Evolutionary conservation across 768 basidiomycete genomes (phyloP).

Genomic region (Kwoniella shandongensis): DNA sequence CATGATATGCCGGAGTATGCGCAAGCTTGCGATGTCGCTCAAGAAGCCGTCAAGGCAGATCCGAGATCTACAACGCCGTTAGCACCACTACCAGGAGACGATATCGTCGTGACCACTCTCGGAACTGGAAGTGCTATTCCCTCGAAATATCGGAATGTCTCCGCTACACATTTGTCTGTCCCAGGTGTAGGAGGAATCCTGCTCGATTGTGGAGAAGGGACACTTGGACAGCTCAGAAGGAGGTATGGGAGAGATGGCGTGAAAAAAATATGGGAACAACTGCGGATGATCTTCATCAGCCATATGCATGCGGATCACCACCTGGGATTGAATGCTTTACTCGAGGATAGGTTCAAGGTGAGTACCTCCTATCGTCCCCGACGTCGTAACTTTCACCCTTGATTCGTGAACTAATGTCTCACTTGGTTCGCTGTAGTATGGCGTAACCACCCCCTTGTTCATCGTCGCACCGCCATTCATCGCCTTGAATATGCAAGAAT

Average conservation of each 20-base stretch:
- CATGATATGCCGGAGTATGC: constrained; percentile 52
- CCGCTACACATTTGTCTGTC: constrained; percentile 72
- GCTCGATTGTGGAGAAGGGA: constrained; percentile 90
- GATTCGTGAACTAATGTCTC: constrained; percentile 7
- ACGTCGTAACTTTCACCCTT: too few species aligned
- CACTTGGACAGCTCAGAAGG: constrained; percentile 81
- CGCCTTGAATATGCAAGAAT: constrained; percentile 62
- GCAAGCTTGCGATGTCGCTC: constrained; percentile 53
- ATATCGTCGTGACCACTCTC: constrained; percentile 70
- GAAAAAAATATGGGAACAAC: constrained; percentile 60
- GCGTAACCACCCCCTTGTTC: constrained; percentile 57
- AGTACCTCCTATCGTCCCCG: constrained; percentile 29
- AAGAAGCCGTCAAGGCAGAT: constrained; percentile 37
- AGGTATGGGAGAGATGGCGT: constrained; percentile 62
- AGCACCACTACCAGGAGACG: constrained; percentile 57
- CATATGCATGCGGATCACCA: constrained; percentile 95
- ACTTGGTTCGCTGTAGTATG: constrained; percentile 20
- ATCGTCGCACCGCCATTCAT: constrained; percentile 58
- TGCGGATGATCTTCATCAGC: constrained; percentile 80
- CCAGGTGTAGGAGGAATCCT: constrained; percentile 71
- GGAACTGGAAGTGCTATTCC: constrained; percentile 89
- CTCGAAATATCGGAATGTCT: constrained; percentile 77
- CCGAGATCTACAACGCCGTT: neutral
- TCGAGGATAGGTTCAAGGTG: constrained; percentile 70
- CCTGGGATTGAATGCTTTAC: constrained; percentile 71